Evolutionary conservation across 495 filamentous ascomycete species (phyloP), one percentile per base, ranked within the genome.

Genomic region (Lepraria neglecta): DNA sequence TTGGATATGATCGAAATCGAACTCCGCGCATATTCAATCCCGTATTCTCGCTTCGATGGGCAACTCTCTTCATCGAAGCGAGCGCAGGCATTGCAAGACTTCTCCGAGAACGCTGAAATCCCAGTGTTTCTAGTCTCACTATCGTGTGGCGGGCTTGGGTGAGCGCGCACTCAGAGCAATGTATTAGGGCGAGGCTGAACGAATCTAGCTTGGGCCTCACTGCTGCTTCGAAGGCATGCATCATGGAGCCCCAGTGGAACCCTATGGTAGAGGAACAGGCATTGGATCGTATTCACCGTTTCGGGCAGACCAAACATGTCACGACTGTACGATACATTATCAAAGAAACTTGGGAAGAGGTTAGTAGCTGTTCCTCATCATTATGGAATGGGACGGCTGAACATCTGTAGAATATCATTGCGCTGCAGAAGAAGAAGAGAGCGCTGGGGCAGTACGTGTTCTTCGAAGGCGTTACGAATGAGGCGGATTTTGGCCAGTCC

Each of bases 201-300:
- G 12, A 47, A 3, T 47, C n/a, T 21, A 47, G 45, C 24, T n/a
- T 47, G n/a, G 67, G 69, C 63, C 58, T 70, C 28, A 70, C 67
- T 19, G 61, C 61, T 4, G 68, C 68, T 5, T 68, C 60, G 31
- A 64, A 59, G 5, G 67, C 61, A 6, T 61, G 65, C 43, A 64
- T 72, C 4, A 42, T 73, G 38, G 60, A 70, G 54, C 70, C 70
- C 2, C 64, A 70, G 30, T 72, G 70, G 70, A 72, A 72, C 45
- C 70, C 69, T 12, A 71, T 70, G 67, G 54, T 60, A 21, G 70
- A 71, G 42, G 46, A 60, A 3, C 69, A 71, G 58, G 70, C 70
- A 17, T 48, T 72, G 28, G 67, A 67, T 31, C 56, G 65, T 3
- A 57, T 70, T 24, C 70, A 72, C 59, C 58, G 70, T 19, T 61